These are phyloP conservation scores for Simmondsia chinensis DNA, from an alignment of 148 eudicot species.

Conservation along the genomic window DNA sequence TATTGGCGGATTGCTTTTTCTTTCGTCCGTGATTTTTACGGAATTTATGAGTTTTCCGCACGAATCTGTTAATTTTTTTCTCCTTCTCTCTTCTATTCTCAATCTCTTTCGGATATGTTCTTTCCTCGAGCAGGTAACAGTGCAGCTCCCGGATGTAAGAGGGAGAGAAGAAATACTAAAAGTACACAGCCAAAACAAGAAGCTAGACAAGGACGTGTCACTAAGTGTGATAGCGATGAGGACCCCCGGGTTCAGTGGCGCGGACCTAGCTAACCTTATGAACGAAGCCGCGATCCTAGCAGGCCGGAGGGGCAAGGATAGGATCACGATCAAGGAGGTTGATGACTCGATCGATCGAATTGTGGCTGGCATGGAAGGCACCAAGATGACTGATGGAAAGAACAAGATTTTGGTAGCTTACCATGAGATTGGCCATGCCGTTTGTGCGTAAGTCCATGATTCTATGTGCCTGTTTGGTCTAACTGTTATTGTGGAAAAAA, in stretches of 20 bases:
- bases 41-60: too few species aligned
- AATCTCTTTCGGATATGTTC: neutral
- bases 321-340: constrained; percentile 48
- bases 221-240: constrained; percentile 66
- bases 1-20: too few species aligned
- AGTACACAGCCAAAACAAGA: constrained; percentile 70
- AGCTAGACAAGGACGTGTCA: constrained; percentile 48
- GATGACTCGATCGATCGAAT: constrained; percentile 82
- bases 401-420: constrained; percentile 78
- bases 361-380: constrained; percentile 82
- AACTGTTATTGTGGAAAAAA: too few species aligned
- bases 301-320: constrained; percentile 70
- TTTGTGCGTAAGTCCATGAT: constrained; percentile 68
- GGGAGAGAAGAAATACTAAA: constrained; percentile 69
- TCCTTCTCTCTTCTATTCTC: neutral
- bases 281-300: constrained; percentile 92
- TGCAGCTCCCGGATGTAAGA: constrained; percentile 64
- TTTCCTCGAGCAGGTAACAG: constrained; percentile 36
- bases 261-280: constrained; percentile 81
- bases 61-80: too few species aligned
- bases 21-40: too few species aligned
- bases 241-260: constrained; percentile 87
- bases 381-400: constrained; percentile 86
- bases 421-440: constrained; percentile 85
- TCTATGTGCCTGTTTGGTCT: neutral